Conservation (phyloP, 257 asterid species). For the Solanum pinnatisectum region DNA sequence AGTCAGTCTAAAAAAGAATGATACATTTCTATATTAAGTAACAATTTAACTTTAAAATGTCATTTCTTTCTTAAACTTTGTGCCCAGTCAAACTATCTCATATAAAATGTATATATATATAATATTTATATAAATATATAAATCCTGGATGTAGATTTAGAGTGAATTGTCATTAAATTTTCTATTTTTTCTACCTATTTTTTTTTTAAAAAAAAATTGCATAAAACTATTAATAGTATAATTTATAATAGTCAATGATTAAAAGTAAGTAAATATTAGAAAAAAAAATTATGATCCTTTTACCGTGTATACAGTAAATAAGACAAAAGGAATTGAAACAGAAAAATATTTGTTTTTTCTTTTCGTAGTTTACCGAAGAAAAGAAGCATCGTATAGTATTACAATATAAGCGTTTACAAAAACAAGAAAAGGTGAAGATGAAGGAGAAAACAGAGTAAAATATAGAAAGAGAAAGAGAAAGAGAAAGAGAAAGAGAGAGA, state of each 20-base stretch:
- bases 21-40: too few species aligned
- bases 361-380: not conserved
- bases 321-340: not conserved
- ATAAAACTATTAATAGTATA: not conserved
- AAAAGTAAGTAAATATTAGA: not conserved
- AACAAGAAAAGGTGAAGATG: conserved; percentile 4
- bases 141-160: too few species aligned
- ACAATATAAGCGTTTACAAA: not conserved
- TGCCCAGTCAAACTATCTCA: too few species aligned
- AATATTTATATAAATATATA: too few species aligned
- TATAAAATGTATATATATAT: too few species aligned
- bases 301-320: not conserved
- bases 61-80: too few species aligned
- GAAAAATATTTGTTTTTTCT: not conserved
- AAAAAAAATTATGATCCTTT: not conserved
- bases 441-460: not conserved
- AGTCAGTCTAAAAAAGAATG: too few species aligned
- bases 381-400: not conserved
- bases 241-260: not conserved
- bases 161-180: too few species aligned
- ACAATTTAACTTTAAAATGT: too few species aligned
- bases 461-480: not conserved
- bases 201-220: not conserved
- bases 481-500: not conserved
- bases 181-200: not conserved